Evolutionary conservation across 1,139 yeast genomes (phyloP), one percentile per base, ranked within the genome.

Genomic region (Hyphopichia khmerensis): DNA sequence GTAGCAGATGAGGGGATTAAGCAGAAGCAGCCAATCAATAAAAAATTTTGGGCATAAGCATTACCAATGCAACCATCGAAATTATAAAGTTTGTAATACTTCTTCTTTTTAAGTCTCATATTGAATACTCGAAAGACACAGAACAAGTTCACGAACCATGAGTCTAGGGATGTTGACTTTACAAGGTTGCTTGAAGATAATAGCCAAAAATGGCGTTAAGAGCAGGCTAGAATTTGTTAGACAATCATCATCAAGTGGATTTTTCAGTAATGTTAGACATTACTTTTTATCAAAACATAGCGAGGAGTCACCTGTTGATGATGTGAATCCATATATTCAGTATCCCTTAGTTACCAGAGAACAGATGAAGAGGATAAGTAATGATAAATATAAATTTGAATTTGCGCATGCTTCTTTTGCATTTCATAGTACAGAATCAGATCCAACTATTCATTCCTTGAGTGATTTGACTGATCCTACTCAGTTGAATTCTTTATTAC

Each of bases 401-500:
- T 72, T 69, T 48, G 69, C 72, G 1, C 71, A 73, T 52, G 67
- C 79, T 5, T 67, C 77, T 9, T 77, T 67, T 49, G 80, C 77
- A 7, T 77, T 74, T 53, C 82, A 78, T 55, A 72, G 79, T 15
- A 54, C 58, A 9, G 51, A 57, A 30, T 51, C 65, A 4, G 60
- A 58, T 31, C 77, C 82, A 0, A 62, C 69, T 37, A 72, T 79
- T 32, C 77, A 70, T 46, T 76, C 82, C 3, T 56, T 78, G 31
- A 69, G 78, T 43, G 84, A 78, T 49, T 62, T 78, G 47, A 69
- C 80, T 14, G 82, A 76, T 43, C 77, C 79, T 0, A 60, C 81
- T 0, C 74, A 66, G 48, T 62, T 73, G 39, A 72, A 69, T 42
- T 59, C 79, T 3, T 64, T 77, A 38, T 57, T 78, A 33, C 82